Evolutionary conservation across 331 rosid genomes (phyloP).

Genomic region (Quercus phellos): DNA sequence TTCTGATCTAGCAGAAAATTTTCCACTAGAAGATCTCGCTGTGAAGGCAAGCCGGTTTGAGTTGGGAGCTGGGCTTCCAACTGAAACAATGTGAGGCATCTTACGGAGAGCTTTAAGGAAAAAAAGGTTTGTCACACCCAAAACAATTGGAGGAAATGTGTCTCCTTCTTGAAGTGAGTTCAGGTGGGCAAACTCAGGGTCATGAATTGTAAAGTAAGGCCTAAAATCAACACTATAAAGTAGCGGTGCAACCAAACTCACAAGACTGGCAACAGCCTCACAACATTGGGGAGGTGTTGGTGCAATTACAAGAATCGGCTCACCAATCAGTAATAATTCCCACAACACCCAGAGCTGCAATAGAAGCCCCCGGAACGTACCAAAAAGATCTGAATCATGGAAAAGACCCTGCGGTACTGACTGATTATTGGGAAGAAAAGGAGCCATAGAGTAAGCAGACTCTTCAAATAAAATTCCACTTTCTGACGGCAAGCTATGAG

Average conservation of each 20-base stretch:
- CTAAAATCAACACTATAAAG: constrained; percentile 84
- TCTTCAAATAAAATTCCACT: constrained; percentile 51
- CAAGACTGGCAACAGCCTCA: constrained; percentile 94
- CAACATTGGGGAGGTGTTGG: constrained; percentile 96
- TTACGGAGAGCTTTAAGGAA: constrained; percentile 84
- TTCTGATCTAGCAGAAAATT: constrained; percentile 49
- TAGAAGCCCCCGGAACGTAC: constrained; percentile 67
- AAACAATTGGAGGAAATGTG: constrained; percentile 66
- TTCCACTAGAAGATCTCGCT: constrained; percentile 54
- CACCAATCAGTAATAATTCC: constrained; percentile 86
- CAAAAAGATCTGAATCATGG: constrained; percentile 87
- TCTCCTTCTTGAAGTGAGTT: constrained; percentile 72
- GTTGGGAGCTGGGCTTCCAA: constrained; percentile 78
- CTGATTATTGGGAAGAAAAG: constrained; percentile 68
- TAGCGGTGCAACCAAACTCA: constrained; percentile 88
- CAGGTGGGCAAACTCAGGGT: constrained; percentile 65
- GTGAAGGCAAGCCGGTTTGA: constrained; percentile 42
- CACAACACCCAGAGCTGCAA: constrained; percentile 94
- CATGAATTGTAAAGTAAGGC: constrained; percentile 94
- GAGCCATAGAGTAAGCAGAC: constrained; percentile 70
- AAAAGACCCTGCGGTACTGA: constrained; percentile 79
- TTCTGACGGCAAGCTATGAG: constrained; percentile 68
- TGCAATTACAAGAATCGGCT: constrained; percentile 82
- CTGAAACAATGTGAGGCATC: constrained; percentile 76
- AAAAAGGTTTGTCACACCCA: constrained; percentile 93